Base-by-base conservation (phyloP, 129 eudicot genomes). In the Pittosporum tobira region DNA sequence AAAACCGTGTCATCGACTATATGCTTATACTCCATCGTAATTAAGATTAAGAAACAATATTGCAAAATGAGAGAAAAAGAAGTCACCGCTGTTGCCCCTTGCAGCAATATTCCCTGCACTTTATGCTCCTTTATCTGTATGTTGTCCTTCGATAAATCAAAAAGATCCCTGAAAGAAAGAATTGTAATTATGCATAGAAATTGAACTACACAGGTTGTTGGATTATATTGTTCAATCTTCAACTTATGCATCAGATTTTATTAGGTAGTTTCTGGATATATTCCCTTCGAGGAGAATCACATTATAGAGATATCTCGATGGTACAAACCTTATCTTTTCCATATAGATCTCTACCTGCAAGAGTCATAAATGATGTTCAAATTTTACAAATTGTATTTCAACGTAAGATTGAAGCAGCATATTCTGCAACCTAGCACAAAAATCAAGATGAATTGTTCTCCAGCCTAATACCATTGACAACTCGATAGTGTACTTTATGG, bases 61-160 rank as follows among this genome's bases (percentile, higher is more conserved):
- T n/a, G n/a, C n/a, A n/a, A n/a, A n/a, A n/a, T 40, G 27, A 40
- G 47, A 19, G 20, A 24, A 47, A 16, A 5, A 50, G 5, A 9
- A 57, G 76, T 70, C 75, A 85, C 95, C 75, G 85, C 95, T 57
- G 95, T 82, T 34, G 65, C 95, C 48, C 95, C 97, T 69, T 53
- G 57, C 62, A 90, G 70, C 59, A 75, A 6, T 64, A 85, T 80
- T 26, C 89, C 97, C 13, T 78, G 78, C 52, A 56, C 75, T 83
- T 83, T 86, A 66, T 61, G 82, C 78, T 86, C 97, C 80, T 82
- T 85, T 57, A 90, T 77, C 75, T 79, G 82, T 63, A 85, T 69
- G 75, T 90, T 83, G 73, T 90, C 97, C 79, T 90, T 90, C 9
- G 97, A 85, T 65, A 80, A 68, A 77, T 89, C 97, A 63, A 82